A percentile compares a stretch with the other conserved stretches of the same genome.
Evolutionary conservation across 805 yeast genomes (phyloP).

Genomic region (Geotrichum ghanense): DNA sequence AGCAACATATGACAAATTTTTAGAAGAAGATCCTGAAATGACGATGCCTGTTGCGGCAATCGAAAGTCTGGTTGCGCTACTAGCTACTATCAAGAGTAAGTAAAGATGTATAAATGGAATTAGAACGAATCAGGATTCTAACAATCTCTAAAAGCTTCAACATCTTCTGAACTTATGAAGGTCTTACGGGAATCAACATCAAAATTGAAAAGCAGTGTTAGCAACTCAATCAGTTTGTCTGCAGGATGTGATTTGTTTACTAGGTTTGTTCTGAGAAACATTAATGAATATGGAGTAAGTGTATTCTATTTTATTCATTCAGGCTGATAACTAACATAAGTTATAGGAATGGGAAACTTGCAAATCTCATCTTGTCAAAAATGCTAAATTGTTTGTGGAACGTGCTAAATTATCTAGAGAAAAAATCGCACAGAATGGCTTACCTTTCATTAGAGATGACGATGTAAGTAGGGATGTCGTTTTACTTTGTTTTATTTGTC

Average conservation of each 20-base stretch:
- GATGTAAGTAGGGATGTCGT: constrained; percentile 41
- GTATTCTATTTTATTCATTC: not conserved
- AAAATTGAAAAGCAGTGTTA: constrained; percentile 63
- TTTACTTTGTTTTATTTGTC: not conserved
- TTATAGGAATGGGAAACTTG: constrained; percentile 75
- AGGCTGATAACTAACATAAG: not conserved
- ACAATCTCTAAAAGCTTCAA: constrained; percentile 37
- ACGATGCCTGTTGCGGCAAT: constrained; percentile 99
- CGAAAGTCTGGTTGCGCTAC: constrained; percentile 78
- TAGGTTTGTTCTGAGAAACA: constrained; percentile 85
- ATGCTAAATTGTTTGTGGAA: constrained; percentile 83
- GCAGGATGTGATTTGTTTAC: constrained; percentile 98
- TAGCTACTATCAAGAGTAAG: constrained; percentile 60
- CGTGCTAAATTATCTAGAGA: constrained; percentile 86
- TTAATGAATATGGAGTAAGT: constrained; percentile 58
- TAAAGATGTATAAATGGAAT: not conserved
- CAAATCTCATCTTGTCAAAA: constrained; percentile 75
- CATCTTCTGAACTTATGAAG: constrained; percentile 85
- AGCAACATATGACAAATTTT: constrained; percentile 63
- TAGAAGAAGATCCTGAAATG: constrained; percentile 88
- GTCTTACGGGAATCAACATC: constrained; percentile 67
- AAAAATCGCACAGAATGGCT: constrained; percentile 78
- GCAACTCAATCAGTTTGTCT: constrained; percentile 83
- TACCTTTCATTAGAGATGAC: constrained; percentile 85
- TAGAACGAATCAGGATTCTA: not conserved